A percentile compares a stretch with the other conserved stretches of the same genome.
Conservation (phyloP, 148 eudicot species). For the Rhododendron ovatum region DNA sequence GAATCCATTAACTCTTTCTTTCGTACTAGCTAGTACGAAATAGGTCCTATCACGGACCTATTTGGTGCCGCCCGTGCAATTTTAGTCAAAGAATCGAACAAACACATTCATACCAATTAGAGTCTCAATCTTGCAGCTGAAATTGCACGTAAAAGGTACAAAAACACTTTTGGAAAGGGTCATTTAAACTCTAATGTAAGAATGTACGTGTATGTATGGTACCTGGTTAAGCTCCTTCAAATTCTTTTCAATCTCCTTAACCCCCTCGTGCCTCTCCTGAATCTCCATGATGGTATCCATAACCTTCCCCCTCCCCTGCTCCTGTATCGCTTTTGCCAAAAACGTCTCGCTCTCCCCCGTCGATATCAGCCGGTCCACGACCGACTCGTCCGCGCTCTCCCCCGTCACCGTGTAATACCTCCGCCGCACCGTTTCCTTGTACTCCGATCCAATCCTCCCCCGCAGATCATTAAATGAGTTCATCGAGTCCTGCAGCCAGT, state of each 20-base stretch:
- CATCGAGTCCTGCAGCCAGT: slow-evolving; percentile 49
- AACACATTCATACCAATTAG: not conserved
- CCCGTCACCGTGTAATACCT: slow-evolving; percentile 87
- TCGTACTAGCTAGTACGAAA: not conserved
- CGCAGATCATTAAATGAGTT: slow-evolving; percentile 60
- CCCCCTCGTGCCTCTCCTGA: slow-evolving; percentile 55
- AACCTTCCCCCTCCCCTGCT: slow-evolving; percentile 61
- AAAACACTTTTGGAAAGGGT: not conserved
- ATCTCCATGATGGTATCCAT: slow-evolving; percentile 55
- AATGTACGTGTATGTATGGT: not conserved
- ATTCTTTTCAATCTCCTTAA: slow-evolving; percentile 42
- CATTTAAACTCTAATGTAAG: not conserved
- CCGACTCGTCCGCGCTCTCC: slow-evolving; percentile 65
- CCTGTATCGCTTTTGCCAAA: slow-evolving; percentile 77
- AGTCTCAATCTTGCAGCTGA: not conserved
- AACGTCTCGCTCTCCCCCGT: slow-evolving; percentile 89
- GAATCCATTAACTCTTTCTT: not conserved
- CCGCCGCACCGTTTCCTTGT: slow-evolving; percentile 74
- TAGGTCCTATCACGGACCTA: not conserved
- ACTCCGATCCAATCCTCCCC: slow-evolving; percentile 47
- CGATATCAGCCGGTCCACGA: slow-evolving; percentile 56
- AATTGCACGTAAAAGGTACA: not conserved
- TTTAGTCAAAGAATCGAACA: not conserved
- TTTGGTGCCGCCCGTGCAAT: not conserved
- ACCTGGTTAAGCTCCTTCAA: slow-evolving; percentile 48